Evolutionary conservation across 2,329 filamentous ascomycete genomes (phyloP).

Genomic region (Colletotrichum chlorophyti): DNA sequence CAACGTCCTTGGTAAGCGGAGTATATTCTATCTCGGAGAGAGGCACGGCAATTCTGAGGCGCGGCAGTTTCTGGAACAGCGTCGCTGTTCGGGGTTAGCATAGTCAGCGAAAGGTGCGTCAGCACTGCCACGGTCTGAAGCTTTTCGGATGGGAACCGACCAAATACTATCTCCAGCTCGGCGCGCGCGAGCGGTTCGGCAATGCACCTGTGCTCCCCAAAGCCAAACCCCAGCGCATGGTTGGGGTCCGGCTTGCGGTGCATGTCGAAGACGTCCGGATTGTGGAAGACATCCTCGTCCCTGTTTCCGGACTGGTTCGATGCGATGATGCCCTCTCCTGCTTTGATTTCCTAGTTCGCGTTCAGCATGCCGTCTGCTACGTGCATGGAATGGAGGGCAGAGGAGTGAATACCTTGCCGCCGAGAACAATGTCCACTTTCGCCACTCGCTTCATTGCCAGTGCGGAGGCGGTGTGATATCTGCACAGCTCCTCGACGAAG

Average conservation of each 20-base stretch:
- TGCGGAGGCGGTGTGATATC: constrained; percentile 54
- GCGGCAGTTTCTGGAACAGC: constrained; percentile 46
- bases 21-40: constrained; percentile 47
- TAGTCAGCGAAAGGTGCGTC: too few species aligned
- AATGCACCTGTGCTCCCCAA: constrained; percentile 52
- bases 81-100: constrained; percentile 30
- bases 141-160: constrained; percentile 34
- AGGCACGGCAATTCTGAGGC: constrained; percentile 45
- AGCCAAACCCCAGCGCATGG: constrained; percentile 52
- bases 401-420: constrained; percentile 42
- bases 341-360: constrained; percentile 41
- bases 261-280: constrained; percentile 52
- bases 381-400: not conserved
- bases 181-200: constrained; percentile 50
- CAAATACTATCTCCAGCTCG: constrained; percentile 51
- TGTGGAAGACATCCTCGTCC: constrained; percentile 49
- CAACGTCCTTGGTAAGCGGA: constrained; percentile 46
- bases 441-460: constrained; percentile 55
- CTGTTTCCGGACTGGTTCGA: constrained; percentile 55
- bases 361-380: not conserved
- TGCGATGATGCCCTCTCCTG: constrained; percentile 53
- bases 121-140: too few species aligned
- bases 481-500: constrained; percentile 56
- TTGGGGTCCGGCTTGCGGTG: constrained; percentile 41
- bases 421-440: constrained; percentile 52